Evolutionary conservation across 176 grass and related monocot species (phyloP).

Genomic region (bread wheat (Triticum aestivum)): DNA sequence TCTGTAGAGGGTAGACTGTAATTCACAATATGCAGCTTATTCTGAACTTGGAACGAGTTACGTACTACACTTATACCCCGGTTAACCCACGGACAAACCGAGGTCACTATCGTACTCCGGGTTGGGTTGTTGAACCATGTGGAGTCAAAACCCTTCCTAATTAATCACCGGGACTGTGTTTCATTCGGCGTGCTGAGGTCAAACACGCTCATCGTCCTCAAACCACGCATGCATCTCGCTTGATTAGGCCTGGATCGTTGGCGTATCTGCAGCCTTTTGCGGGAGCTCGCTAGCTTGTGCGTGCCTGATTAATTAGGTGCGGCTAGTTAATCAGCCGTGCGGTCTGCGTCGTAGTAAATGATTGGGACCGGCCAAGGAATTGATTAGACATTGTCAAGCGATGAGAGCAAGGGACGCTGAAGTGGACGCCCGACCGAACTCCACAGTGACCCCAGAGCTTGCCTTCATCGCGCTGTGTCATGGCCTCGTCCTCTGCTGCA

Average conservation of each 20-base stretch:
- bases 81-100: not conserved
- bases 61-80: not conserved
- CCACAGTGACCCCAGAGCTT: slow-evolving; percentile 1
- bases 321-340: slow-evolving; percentile 18
- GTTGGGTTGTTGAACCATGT: not conserved
- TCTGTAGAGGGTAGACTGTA: too few relatives aligned
- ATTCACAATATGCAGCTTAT: not conserved
- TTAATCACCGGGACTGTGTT: not conserved
- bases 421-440: slow-evolving; percentile 43
- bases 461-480: not conserved
- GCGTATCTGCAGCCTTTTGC: not conserved
- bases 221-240: not conserved
- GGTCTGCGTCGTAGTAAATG: slow-evolving; percentile 20
- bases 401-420: slow-evolving; percentile 3
- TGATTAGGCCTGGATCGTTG: not conserved
- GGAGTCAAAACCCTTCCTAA: slow-evolving; percentile 16
- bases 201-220: slow-evolving; percentile 23
- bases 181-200: not conserved
- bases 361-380: slow-evolving; percentile 16
- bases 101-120: not conserved
- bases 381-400: slow-evolving; percentile 21
- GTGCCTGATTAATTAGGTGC: slow-evolving; percentile 40
- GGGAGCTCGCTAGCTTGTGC: not conserved
- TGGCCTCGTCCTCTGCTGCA: not conserved
- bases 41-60: not conserved